Evolutionary conservation across 1,139 yeast genomes (phyloP).

Genomic region (Yamadazyma blattariae): DNA sequence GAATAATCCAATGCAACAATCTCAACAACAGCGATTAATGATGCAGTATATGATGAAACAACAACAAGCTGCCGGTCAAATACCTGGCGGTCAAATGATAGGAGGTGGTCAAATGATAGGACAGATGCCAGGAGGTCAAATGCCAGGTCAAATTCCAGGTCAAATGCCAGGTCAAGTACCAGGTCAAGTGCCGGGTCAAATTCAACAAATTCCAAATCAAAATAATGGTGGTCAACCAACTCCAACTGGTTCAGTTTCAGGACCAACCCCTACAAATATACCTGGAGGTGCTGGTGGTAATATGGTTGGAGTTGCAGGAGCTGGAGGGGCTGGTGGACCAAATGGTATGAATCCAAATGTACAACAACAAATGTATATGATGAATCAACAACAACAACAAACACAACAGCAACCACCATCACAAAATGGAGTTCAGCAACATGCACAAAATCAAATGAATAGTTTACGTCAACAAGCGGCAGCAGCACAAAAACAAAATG

Average conservation of each 20-base stretch:
- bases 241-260: not conserved
- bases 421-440: conserved; percentile 43
- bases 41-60: conserved; percentile 24
- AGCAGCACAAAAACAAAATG: conserved; percentile 23
- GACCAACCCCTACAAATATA: conserved; percentile 1
- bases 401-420: not conserved
- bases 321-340: not conserved
- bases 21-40: conserved; percentile 26
- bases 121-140: conserved; percentile 21
- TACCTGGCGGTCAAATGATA: conserved; percentile 12
- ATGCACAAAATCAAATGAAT: conserved; percentile 53
- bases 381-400: conserved; percentile 16
- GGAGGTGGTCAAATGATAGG: not conserved
- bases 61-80: conserved; percentile 15
- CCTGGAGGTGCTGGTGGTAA: not conserved
- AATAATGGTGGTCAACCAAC: conserved; percentile 4
- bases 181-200: no score
- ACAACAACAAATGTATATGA: conserved; percentile 26
- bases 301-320: no score
- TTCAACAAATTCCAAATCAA: no score
- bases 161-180: conserved; percentile 1
- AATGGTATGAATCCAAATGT: conserved; percentile 10
- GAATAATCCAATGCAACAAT: conserved; percentile 39
- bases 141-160: conserved; percentile 9
- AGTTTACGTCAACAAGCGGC: conserved; percentile 47